A percentile compares a stretch with the other conserved stretches of the same genome.
These are phyloP conservation scores for Phytophthora kernoviae DNA, from an alignment of 352 stramenopile genomes.

Conservation along the genomic window DNA sequence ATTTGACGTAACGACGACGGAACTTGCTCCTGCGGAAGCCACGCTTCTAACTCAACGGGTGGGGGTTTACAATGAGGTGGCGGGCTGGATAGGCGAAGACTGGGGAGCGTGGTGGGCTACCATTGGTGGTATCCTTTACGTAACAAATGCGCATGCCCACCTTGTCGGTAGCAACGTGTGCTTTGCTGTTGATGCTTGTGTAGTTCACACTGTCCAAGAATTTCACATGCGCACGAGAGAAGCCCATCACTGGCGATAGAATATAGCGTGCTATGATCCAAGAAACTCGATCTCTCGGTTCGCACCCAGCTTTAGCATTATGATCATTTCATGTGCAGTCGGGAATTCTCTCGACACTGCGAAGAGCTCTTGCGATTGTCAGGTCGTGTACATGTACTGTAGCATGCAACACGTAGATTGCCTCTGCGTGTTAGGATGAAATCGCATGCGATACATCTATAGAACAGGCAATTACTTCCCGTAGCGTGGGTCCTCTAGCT, in stretches of 20 bases:
- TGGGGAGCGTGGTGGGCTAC: conserved; percentile 4
- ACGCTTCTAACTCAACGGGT: conserved; percentile 26
- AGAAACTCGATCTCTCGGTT: neutral
- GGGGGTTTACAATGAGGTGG: conserved; percentile 29
- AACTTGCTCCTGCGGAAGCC: conserved; percentile 23
- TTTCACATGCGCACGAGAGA: neutral
- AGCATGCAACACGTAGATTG: too few relatives aligned
- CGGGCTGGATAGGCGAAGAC: conserved; percentile 20
- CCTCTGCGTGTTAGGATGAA: too few relatives aligned
- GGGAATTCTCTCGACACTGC: too few relatives aligned
- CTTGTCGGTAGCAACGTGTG: neutral
- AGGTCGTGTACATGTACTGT: too few relatives aligned
- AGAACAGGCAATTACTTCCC: too few relatives aligned
- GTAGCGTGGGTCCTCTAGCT: too few relatives aligned
- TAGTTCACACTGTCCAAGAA: neutral
- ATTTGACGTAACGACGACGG: conserved; percentile 40
- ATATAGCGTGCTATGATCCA: neutral
- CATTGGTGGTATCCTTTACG: conserved; percentile 13
- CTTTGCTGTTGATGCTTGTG: neutral
- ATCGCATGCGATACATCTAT: too few relatives aligned
- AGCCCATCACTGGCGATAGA: neutral
- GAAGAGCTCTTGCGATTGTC: too few relatives aligned
- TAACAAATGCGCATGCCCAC: neutral
- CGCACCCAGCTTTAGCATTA: neutral
- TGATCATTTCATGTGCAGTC: too few relatives aligned